Evolutionary conservation across 2,329 filamentous ascomycete genomes (phyloP), one percentile per base, ranked within the genome.

Genomic region (Hymenoscyphus albidus): DNA sequence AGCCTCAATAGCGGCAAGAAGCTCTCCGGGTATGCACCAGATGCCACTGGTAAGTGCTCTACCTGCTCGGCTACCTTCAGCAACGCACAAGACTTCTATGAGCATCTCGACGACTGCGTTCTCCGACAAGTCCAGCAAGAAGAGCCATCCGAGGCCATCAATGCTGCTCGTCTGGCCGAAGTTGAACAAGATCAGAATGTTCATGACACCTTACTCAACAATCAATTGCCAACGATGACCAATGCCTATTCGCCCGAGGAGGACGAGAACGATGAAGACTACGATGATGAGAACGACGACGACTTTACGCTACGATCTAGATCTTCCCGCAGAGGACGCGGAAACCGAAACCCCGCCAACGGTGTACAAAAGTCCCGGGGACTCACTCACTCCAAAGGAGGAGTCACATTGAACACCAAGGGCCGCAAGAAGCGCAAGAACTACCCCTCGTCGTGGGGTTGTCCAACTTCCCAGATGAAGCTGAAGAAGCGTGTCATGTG

Each of bases 401-500:
- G 89, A 69, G 89, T 89, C 48, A 83, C 82, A 1, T 74, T 86
- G 27, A 74, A 78, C 70, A 85, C 84, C 77, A 79, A 81, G 72
- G 88, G 91, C 63, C 91, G 92, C 78, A 96, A 96, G 83, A 94
- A 92, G 82, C 88, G 93, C 70, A 93, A 93, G 77, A 92, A 96
- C 77, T 98, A 97, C 76, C 95, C 95, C 13, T 87, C 91, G 0
- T 93, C 91, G 1, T 99, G 95, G 95, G 94, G 95, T 61, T 95
- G 93, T 73, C 86, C 93, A 68, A 88, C 91, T 73, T 90, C 92
- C 73, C 93, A 95, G 81, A 97, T 98, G 92, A 96, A 91, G 75
- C 96, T 96, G 87, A 97, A 96, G 86, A 97, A 97, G 85, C 91
- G 95, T 35, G 92, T 97, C 63, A 83, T 98, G 73, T 92, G 92